Percentiles rank a stretch among this genome's conserved stretches.
These are phyloP conservation scores for Arthrinium puccinioides DNA, from an alignment of 2,329 filamentous ascomycete genomes.

Conservation along the genomic window DNA sequence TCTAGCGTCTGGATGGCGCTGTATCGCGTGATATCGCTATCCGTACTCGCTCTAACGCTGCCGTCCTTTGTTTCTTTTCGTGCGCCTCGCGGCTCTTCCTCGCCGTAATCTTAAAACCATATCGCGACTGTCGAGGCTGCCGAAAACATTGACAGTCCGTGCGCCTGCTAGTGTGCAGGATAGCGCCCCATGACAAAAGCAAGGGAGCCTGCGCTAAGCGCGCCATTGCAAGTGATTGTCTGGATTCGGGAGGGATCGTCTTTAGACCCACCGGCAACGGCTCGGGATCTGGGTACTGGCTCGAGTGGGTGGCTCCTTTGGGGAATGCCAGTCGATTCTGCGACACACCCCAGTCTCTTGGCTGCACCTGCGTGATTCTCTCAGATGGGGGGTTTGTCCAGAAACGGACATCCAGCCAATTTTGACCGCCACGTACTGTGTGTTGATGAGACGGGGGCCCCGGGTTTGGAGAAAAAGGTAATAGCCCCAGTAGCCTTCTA, in stretches of 20 bases:
- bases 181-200: conserved; percentile 1
- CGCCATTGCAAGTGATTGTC: conserved; percentile 9
- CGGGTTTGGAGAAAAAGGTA: no score
- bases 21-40: no score
- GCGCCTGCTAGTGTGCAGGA: not conserved
- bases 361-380: no score
- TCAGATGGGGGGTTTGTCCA: no score
- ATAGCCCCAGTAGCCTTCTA: no score
- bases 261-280: conserved; percentile 16
- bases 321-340: conserved; percentile 26
- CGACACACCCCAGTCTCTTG: conserved; percentile 25
- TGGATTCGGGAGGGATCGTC: conserved; percentile 21
- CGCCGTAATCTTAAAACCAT: conserved; percentile 20
- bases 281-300: conserved; percentile 9
- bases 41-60: no score
- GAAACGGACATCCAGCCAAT: no score
- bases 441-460: no score
- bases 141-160: conserved; percentile 2
- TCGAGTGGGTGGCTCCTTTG: conserved; percentile 12
- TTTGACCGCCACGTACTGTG: no score
- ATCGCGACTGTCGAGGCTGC: conserved; percentile 1
- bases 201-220: conserved; percentile 5
- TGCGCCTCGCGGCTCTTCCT: conserved; percentile 23
- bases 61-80: conserved; percentile 5
- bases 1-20: no score